A percentile compares a stretch with the other conserved stretches of the same genome.
phyloP scores from a whole-genome alignment of 1,284 basidiomycete genomes.

The Wallemia hederae region DNA sequence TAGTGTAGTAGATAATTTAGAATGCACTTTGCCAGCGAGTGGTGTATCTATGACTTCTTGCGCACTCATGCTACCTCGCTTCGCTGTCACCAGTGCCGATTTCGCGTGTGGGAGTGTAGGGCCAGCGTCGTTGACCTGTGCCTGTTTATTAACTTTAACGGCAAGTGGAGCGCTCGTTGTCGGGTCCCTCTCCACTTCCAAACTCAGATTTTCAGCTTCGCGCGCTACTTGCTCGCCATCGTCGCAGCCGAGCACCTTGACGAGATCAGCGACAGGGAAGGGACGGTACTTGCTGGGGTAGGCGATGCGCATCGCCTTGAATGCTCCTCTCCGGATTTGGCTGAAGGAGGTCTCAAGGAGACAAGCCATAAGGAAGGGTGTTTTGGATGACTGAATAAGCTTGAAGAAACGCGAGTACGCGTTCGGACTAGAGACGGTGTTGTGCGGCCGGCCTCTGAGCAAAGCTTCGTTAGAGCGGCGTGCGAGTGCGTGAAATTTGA shows the following conservation, averaged over 20 bases:
- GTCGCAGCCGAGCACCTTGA: constrained; percentile 19
- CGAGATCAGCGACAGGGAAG: constrained; percentile 14
- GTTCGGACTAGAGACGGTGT: constrained; percentile 23
- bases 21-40: too few species aligned
- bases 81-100: not conserved
- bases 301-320: constrained; percentile 20
- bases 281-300: constrained; percentile 17
- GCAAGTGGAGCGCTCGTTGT: too few species aligned
- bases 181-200: not conserved
- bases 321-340: constrained; percentile 21
- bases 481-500: constrained; percentile 45
- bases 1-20: too few species aligned
- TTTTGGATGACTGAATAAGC: constrained; percentile 14
- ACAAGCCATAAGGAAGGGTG: constrained; percentile 23
- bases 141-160: not conserved
- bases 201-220: not conserved
- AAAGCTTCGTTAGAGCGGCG: constrained; percentile 35
- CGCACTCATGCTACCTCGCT: not conserved
- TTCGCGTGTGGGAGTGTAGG: not conserved
- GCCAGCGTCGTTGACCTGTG: not conserved
- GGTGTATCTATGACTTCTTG: not conserved
- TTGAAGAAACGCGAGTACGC: constrained; percentile 28
- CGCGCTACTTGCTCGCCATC: constrained; percentile 15
- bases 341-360: constrained; percentile 23
- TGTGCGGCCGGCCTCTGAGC: constrained; percentile 11